Base-by-base conservation (phyloP, 768 basidiomycete genomes). In the Suillus subluteus region DNA sequence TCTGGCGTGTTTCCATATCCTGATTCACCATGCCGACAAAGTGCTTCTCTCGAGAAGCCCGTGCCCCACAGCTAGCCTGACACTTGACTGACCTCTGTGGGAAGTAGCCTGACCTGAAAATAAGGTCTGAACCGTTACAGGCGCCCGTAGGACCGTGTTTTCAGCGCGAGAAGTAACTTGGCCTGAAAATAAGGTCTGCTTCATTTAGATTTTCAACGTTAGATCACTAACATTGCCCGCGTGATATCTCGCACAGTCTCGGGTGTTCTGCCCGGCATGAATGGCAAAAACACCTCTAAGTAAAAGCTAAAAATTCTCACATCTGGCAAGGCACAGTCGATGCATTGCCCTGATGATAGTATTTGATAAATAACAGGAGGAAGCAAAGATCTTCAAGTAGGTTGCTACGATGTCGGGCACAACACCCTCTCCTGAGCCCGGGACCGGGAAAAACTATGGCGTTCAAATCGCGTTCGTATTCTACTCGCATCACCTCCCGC, bases 401-500 rank as follows among this genome's bases (percentile, higher is more conserved):
- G 16, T 18, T 41, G 1, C 26, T 30, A 43, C 12, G 12, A 61
- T 61, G 59, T 12, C 26, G 12, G 12, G 12, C 0, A 8, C 11
- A 21, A 61, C 26, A 4, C 18, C 59, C 18, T 50, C 64, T 43
- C 30, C 63, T 43, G 21, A 32, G 13, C 30, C 38, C n/a, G 30
- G 18, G 54, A 2, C 30, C 4, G 9, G 30, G 18, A 32, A 30
- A 15, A 32, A 32, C 15, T 48, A 46, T 16, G 65, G 65, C 15
- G 11, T 65, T 48, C 65, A 65, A 46, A 50, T 65, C 8, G 58
- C 35, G 64, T 61, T 32, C 4, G 59, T 30, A 26, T 58, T 58
- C n/a, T 6, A 41, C 11, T 35, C 62, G 68, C 23, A 37, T 37
- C 9, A 43, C 35, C 21, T 62, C 26, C 26, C 3, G 59, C 9